A percentile compares a stretch with the other conserved stretches of the same genome.
Conservation (phyloP, 2,329 filamentous ascomycete genomes). For the Epichloe gansuensis region DNA sequence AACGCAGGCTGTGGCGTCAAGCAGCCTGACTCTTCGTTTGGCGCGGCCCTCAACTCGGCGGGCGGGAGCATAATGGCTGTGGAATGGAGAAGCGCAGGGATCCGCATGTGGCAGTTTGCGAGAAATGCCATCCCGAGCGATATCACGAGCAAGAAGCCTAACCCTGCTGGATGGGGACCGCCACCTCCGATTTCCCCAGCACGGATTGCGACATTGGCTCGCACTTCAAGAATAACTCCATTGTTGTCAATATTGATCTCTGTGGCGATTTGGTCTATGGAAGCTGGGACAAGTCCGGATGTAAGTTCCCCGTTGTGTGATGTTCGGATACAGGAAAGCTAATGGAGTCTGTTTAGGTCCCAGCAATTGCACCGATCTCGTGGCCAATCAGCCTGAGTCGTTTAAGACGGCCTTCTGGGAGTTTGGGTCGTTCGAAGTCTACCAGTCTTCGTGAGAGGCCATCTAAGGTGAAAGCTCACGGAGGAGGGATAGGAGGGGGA, state of each 20-base stretch:
- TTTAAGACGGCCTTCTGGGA: slow-evolving; percentile 54
- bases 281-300: slow-evolving; percentile 33
- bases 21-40: slow-evolving; percentile 32
- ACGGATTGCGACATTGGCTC: slow-evolving; percentile 46
- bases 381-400: slow-evolving; percentile 41
- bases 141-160: slow-evolving; percentile 37
- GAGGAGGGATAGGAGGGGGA: too few species aligned
- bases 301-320: slow-evolving; percentile 14
- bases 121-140: slow-evolving; percentile 37
- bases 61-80: slow-evolving; percentile 49
- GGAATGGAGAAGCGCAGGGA: slow-evolving; percentile 48
- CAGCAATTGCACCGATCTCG: slow-evolving; percentile 43
- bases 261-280: slow-evolving; percentile 45
- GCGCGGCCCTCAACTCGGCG: slow-evolving; percentile 36
- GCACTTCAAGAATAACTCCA: slow-evolving; percentile 54
- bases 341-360: slow-evolving; percentile 27
- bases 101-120: slow-evolving; percentile 50
- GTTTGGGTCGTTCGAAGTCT: slow-evolving; percentile 49
- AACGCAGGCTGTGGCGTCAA: slow-evolving; percentile 48
- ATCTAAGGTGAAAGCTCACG: too few species aligned
- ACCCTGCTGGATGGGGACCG: slow-evolving; percentile 49
- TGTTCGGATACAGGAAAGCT: not conserved
- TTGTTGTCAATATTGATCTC: slow-evolving; percentile 53
- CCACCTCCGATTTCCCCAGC: slow-evolving; percentile 52
- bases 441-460: slow-evolving; percentile 19